A percentile compares a stretch with the other conserved stretches of the same genome.
Conservation (phyloP, 1,284 basidiomycete species). For the Heterobasidion parviporum region DNA sequence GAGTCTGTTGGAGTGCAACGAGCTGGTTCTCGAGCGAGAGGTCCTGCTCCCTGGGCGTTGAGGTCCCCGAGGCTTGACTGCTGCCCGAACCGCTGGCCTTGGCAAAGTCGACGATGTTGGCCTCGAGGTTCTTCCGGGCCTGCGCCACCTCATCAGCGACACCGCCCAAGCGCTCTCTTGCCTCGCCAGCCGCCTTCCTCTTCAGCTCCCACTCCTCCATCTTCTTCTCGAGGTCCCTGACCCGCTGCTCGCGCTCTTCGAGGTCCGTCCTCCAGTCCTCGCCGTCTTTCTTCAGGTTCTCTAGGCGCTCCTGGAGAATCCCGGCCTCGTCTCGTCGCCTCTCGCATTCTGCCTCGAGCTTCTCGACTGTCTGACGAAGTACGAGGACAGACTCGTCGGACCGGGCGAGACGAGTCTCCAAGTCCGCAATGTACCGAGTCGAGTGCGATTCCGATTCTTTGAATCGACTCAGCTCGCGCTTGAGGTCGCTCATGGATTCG, state of each 20-base stretch:
- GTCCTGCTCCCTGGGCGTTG: conserved; percentile 27
- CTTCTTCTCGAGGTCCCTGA: conserved; percentile 69
- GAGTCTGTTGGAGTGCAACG: conserved; percentile 62
- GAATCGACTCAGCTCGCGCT: conserved; percentile 73
- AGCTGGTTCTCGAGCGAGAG: conserved; percentile 47
- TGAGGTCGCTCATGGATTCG: conserved; percentile 74
- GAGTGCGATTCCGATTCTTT: conserved; percentile 72
- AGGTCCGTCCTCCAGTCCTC: conserved; percentile 74
- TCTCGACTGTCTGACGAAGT: conserved; percentile 67
- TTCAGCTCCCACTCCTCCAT: conserved; percentile 70
- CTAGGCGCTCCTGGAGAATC: conserved; percentile 66
- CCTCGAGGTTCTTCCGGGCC: conserved; percentile 58
- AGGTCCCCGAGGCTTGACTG: conserved; percentile 19
- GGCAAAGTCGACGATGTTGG: conserved; percentile 20
- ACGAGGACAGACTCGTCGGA: conserved; percentile 70
- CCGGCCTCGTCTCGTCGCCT: conserved; percentile 60
- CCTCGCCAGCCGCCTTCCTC: conserved; percentile 56
- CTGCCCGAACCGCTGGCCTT: conserved; percentile 3
- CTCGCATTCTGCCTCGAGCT: conserved; percentile 72
- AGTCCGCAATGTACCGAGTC: conserved; percentile 78
- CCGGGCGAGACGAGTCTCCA: conserved; percentile 76
- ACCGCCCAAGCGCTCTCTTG: conserved; percentile 53
- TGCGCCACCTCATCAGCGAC: conserved; percentile 65
- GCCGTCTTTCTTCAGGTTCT: conserved; percentile 60
- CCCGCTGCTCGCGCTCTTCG: conserved; percentile 68